Base-by-base conservation (phyloP, 345 rosid genomes). In the Syzygium jambos region DNA sequence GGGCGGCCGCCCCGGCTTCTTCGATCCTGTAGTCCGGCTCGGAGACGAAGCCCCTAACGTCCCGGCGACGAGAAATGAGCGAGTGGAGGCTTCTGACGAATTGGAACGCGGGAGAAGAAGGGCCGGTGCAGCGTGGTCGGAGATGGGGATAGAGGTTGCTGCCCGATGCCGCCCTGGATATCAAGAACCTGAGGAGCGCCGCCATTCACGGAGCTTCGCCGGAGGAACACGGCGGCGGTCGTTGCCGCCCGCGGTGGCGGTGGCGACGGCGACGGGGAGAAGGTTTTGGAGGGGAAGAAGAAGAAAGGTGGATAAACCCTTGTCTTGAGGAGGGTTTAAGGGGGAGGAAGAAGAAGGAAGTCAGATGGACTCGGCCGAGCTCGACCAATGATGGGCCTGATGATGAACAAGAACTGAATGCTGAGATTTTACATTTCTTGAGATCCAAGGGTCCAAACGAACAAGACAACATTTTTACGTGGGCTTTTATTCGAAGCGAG, bases 31-130 rank as follows among this genome's bases (percentile, higher is more conserved):
- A 27, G 82, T 52, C 88, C 27, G 92, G 85, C 17, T 86, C 80
- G 51, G 94, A 90, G 86, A 80, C 63, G 46, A 89, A 55, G 90
- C 53, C n/a, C 84, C 92, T 56, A 41, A 77, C 78, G 29, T 88
- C 63, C 51, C 90, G 17, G 46, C 82, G 87, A 49, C 41, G 52
- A 23, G 87, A 89, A 85, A 34, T 1, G 84, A 89, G 86, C 11
- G 88, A 85, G 46, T 54, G 88, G 46, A 89, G 54, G 55, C 65
- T 87, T 21, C 89, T 34, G 56, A 84, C 56, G 83, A 88, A 51
- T 16, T 85, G 89, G 43, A 77, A 22, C 23, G 2, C 85, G 25
- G 87, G 61, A 82, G 86, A 27, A 54, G 52, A 52, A 78, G 87
- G 59, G 59, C 7, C 46, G 13, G 49, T 1, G 22, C 19, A 84